Percentiles rank a stretch among this genome's conserved stretches.
phyloP scores from a whole-genome alignment of 108 stramenopile species.

The Epipyxis sp. region DNA sequence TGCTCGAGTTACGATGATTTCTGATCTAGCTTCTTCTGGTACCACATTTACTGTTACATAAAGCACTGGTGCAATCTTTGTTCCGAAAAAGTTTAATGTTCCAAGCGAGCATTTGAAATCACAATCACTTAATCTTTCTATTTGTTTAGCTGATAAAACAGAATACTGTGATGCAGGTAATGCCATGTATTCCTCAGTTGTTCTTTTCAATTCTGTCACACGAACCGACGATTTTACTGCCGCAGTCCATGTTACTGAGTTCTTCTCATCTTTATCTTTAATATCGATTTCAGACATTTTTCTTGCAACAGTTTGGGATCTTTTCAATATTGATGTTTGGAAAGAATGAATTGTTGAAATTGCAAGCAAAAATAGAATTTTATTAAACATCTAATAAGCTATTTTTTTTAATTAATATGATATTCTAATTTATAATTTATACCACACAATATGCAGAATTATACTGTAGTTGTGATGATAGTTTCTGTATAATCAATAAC shows the following conservation, averaged over 20 bases:
- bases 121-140: neutral
- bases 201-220: slow-evolving; percentile 2
- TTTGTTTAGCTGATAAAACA: slow-evolving; percentile 8
- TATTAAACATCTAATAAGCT: too few species aligned
- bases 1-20: neutral
- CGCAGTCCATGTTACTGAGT: neutral
- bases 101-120: neutral
- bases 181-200: slow-evolving; percentile 27
- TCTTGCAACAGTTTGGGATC: too few species aligned
- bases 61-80: neutral
- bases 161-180: slow-evolving; percentile 28
- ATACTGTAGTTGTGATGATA: too few species aligned
- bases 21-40: neutral
- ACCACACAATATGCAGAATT: too few species aligned
- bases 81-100: neutral
- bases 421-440: too few species aligned
- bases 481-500: too few species aligned
- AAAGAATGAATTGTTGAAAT: too few species aligned
- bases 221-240: neutral
- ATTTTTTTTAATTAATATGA: too few species aligned
- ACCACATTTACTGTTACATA: slow-evolving; percentile 18
- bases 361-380: too few species aligned
- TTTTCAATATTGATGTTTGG: too few species aligned
- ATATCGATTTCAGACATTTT: too few species aligned
- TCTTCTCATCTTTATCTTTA: too few species aligned